Percentiles rank a stretch among this genome's conserved stretches.
Conservation (phyloP, 345 rosid species). For the Aquilaria yunnanensis region DNA sequence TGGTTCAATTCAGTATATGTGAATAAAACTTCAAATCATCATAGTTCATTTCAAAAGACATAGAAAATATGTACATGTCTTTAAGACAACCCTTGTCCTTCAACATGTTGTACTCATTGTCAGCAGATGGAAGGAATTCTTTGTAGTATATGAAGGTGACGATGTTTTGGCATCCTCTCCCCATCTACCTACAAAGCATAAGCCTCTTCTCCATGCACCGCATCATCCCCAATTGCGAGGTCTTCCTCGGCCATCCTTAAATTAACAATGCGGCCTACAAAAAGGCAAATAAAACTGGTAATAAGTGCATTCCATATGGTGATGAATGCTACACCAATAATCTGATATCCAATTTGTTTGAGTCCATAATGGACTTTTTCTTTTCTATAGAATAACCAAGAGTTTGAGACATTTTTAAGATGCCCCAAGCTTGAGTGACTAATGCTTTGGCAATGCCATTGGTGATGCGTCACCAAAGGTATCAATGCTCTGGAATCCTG, state of each 20-base stretch:
- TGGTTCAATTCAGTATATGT: too few relatives aligned
- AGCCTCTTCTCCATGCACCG: slow-evolving; percentile 61
- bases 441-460: too few relatives aligned
- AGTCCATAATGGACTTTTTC: slow-evolving; percentile 18
- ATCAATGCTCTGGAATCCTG: too few relatives aligned
- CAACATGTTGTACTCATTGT: background rate
- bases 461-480: too few relatives aligned
- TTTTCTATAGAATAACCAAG: slow-evolving; percentile 30
- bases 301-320: too few relatives aligned
- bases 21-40: too few relatives aligned
- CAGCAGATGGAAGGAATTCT: slow-evolving; percentile 3
- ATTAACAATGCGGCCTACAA: slow-evolving; percentile 30
- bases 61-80: too few relatives aligned
- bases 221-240: slow-evolving; percentile 58
- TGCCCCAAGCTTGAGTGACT: too few relatives aligned
- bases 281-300: slow-evolving; percentile 43
- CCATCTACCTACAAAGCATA: slow-evolving; percentile 18
- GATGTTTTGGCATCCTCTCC: slow-evolving; percentile 13
- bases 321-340: slow-evolving; percentile 36
- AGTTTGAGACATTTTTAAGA: slow-evolving; percentile 42
- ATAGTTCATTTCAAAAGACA: too few relatives aligned
- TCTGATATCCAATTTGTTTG: slow-evolving; percentile 30
- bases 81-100: slow-evolving; percentile 28
- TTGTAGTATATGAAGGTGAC: background rate
- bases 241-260: slow-evolving; percentile 51